Evolutionary conservation across 331 rosid species (phyloP).

Genomic region (Stylosanthes scabra): DNA sequence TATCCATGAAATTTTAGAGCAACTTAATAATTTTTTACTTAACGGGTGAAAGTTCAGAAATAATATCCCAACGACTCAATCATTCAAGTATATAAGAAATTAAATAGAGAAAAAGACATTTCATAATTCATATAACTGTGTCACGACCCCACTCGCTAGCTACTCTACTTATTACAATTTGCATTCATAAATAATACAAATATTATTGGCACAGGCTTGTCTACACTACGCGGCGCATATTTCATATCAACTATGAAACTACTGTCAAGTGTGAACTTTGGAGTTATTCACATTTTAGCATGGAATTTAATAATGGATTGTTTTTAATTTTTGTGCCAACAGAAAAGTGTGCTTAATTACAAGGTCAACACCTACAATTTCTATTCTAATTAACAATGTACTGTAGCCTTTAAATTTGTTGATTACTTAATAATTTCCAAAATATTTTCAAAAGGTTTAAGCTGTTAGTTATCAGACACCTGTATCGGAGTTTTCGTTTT

Average conservation of each 20-base stretch:
- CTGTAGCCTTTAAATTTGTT: slow-evolving; percentile 4
- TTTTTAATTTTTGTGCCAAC: not conserved
- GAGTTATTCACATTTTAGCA: not conserved
- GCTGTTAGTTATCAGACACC: not conserved
- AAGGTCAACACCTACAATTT: not conserved
- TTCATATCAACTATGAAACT: not conserved
- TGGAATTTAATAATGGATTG: not conserved
- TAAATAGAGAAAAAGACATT: too few relatives aligned
- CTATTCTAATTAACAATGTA: slow-evolving; percentile 4
- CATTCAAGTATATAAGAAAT: too few relatives aligned
- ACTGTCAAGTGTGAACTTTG: not conserved
- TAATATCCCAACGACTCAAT: too few relatives aligned
- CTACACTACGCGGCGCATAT: slow-evolving; percentile 20
- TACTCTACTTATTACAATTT: too few relatives aligned
- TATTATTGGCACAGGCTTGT: slow-evolving; percentile 11
- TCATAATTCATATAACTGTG: too few relatives aligned
- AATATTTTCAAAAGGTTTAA: not conserved
- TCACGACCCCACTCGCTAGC: too few relatives aligned
- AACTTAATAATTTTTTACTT: too few relatives aligned
- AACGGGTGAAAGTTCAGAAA: too few relatives aligned
- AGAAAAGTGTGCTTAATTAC: not conserved
- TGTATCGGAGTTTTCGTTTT: not conserved
- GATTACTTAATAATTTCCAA: not conserved
- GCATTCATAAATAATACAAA: not conserved
- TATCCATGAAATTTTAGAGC: too few relatives aligned